Percentiles rank a stretch among this genome's conserved stretches.
Evolutionary conservation across 305 asterid genomes (phyloP).

Genomic region (Ruellia speciosa): DNA sequence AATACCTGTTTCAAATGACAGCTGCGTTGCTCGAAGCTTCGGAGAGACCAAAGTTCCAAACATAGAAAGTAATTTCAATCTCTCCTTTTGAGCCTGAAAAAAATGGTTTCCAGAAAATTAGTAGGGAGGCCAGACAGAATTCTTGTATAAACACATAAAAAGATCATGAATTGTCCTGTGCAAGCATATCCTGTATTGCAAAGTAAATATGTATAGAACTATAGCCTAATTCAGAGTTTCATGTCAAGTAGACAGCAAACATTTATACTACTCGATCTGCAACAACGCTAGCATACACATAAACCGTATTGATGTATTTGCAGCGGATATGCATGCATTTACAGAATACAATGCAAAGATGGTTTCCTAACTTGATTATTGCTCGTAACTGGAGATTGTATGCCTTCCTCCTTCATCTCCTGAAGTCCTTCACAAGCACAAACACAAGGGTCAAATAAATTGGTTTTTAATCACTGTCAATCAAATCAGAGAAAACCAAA

Average conservation of each 20-base stretch:
- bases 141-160: constrained; percentile 7
- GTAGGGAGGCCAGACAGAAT: neutral
- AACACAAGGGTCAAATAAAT: constrained; percentile 8
- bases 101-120: constrained; percentile 5
- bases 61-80: constrained; percentile 56
- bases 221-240: neutral
- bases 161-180: neutral
- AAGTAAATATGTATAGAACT: no score
- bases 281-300: no score
- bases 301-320: constrained; percentile 5
- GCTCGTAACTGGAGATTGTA: constrained; percentile 37
- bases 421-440: constrained; percentile 28
- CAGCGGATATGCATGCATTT: neutral
- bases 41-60: constrained; percentile 79
- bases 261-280: no score
- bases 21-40: constrained; percentile 76
- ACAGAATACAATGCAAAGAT: neutral
- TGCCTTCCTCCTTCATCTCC: constrained; percentile 30
- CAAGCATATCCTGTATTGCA: neutral
- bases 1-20: constrained; percentile 75
- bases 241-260: neutral
- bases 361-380: constrained; percentile 36
- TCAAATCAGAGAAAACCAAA: constrained; percentile 1
- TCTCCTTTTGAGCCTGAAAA: constrained; percentile 49
- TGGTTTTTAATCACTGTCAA: constrained; percentile 5